Percentiles rank a stretch among this genome's conserved stretches.
phyloP scores from a whole-genome alignment of 2,329 filamentous ascomycete genomes.

The Pseudogymnoascus sp. region DNA sequence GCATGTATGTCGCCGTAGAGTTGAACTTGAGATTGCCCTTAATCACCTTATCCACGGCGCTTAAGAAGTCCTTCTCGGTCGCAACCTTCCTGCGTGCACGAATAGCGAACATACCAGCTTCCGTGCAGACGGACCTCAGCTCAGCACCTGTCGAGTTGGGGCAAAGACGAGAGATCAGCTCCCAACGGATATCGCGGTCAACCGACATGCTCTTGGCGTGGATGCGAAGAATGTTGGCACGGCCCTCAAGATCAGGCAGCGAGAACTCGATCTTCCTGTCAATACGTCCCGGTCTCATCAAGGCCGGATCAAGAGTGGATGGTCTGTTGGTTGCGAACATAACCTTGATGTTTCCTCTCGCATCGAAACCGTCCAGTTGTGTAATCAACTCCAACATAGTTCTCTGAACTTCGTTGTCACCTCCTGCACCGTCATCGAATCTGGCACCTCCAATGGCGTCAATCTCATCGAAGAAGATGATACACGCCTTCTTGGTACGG shows the following conservation, averaged over 20 bases:
- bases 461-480: slow-evolving; percentile 99
- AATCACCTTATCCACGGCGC: slow-evolving; percentile 98
- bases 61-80: slow-evolving; percentile 97
- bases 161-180: slow-evolving; percentile 92
- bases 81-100: slow-evolving; percentile 92
- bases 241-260: slow-evolving; percentile 89
- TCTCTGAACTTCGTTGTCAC: slow-evolving; percentile 94
- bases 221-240: slow-evolving; percentile 94
- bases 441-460: slow-evolving; percentile 92
- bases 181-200: slow-evolving; percentile 97
- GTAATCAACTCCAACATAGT: slow-evolving; percentile 98
- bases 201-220: slow-evolving; percentile 99
- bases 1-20: slow-evolving; percentile 94
- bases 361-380: slow-evolving; percentile 92
- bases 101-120: slow-evolving; percentile 98
- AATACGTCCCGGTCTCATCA: slow-evolving; percentile 95
- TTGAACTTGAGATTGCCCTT: slow-evolving; percentile 99
- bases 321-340: slow-evolving; percentile 99
- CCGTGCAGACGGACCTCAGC: slow-evolving; percentile 90
- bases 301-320: slow-evolving; percentile 88
- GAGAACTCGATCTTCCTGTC: slow-evolving; percentile 99
- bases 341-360: slow-evolving; percentile 96
- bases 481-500: slow-evolving; percentile 97
- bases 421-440: slow-evolving; percentile 92
- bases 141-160: slow-evolving; percentile 97